Conservation (phyloP, 495 filamentous ascomycete species). For the Lophium mytilinum region DNA sequence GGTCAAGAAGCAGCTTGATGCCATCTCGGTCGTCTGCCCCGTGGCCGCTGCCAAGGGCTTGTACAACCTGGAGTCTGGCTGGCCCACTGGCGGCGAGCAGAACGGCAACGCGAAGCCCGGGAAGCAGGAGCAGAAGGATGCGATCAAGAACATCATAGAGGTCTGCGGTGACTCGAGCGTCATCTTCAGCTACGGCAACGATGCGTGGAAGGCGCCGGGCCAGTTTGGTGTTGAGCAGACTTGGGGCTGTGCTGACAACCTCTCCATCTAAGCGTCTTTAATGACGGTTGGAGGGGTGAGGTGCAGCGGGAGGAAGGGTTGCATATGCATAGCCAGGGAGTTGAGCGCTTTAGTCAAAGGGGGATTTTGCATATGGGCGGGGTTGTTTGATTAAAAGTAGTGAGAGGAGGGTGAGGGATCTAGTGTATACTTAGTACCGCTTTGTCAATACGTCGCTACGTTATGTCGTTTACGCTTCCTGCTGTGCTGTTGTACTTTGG, state of each 20-base stretch:
- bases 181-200: slow-evolving; percentile 75
- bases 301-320: neutral
- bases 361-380: neutral
- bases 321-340: neutral
- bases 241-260: slow-evolving; percentile 43
- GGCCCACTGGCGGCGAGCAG: slow-evolving; percentile 62
- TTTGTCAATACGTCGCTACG: slow-evolving; percentile 14
- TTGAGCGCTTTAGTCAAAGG: neutral
- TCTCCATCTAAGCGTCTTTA: slow-evolving; percentile 7
- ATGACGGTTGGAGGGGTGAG: no score
- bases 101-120: slow-evolving; percentile 69
- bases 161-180: slow-evolving; percentile 51
- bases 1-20: slow-evolving; percentile 54
- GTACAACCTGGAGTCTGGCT: slow-evolving; percentile 83
- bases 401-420: neutral
- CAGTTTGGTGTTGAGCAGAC: slow-evolving; percentile 65
- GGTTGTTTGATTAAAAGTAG: neutral
- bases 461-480: slow-evolving; percentile 22
- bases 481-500: neutral
- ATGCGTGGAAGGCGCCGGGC: slow-evolving; percentile 72
- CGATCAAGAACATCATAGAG: slow-evolving; percentile 56
- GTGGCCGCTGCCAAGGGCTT: slow-evolving; percentile 44
- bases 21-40: slow-evolving; percentile 57
- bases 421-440: neutral
- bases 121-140: slow-evolving; percentile 55